Percentiles rank a stretch among this genome's conserved stretches.
Evolutionary conservation across 441 rosid genomes (phyloP).

Genomic region (Macaranga tanarius): DNA sequence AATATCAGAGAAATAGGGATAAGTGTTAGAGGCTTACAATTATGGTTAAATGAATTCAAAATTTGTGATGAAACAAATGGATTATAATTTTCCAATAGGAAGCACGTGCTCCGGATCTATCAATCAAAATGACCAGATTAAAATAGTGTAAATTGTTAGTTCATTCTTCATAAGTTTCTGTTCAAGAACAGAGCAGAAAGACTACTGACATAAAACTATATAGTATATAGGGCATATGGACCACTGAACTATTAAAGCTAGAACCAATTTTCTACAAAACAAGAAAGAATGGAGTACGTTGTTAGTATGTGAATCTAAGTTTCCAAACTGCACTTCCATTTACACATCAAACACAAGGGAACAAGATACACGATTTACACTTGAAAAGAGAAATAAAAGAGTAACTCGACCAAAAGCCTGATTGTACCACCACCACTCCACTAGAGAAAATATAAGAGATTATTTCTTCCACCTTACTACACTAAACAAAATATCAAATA

Average conservation of each 20-base stretch:
- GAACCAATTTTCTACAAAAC: neutral
- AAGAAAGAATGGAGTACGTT: neutral
- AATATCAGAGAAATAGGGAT: neutral
- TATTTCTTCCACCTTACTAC: too few relatives aligned
- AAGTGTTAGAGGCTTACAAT: neutral
- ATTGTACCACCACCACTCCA: neutral
- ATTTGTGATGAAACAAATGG: neutral
- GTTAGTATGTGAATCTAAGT: neutral
- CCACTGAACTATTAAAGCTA: neutral
- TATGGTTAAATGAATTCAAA: neutral
- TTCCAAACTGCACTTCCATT: neutral
- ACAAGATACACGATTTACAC: neutral
- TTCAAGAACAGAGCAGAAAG: neutral
- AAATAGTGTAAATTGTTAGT: neutral
- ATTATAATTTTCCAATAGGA: conserved; percentile 1
- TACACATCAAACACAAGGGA: neutral
- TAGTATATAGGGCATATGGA: neutral
- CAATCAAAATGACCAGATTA: neutral
- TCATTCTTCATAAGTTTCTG: neutral
- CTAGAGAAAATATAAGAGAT: too few relatives aligned
- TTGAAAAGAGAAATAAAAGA: neutral
- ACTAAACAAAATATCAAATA: too few relatives aligned
- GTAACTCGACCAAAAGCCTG: neutral
- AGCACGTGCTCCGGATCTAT: neutral
- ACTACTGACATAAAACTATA: neutral